These are phyloP conservation scores for Pythium myriotylum DNA, from an alignment of 352 stramenopile genomes.

Conservation along the genomic window DNA sequence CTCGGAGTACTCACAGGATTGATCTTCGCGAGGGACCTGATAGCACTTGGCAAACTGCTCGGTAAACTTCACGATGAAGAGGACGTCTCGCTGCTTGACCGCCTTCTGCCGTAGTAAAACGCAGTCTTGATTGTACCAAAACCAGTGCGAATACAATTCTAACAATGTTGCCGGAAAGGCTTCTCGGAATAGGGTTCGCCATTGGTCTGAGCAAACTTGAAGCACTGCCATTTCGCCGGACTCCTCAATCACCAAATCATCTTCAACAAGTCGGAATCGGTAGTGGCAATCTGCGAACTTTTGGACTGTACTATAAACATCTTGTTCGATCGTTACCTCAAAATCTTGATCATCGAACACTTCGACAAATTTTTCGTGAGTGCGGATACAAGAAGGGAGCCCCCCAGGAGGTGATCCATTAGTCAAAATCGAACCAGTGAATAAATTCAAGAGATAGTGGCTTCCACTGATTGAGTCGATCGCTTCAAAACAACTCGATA, in stretches of 20 bases:
- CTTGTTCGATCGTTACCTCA: constrained; percentile 40
- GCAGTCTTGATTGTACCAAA: constrained; percentile 45
- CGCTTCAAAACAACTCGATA: no score
- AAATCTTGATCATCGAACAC: constrained; percentile 58
- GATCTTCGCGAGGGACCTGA: no score
- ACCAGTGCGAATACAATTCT: constrained; percentile 51
- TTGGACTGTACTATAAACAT: constrained; percentile 33
- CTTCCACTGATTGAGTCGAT: no score
- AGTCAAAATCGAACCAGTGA: constrained; percentile 35
- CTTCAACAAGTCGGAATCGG: constrained; percentile 31
- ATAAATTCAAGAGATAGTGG: no score
- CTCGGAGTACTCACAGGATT: no score
- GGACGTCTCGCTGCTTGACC: no score
- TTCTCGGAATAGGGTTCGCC: constrained; percentile 26
- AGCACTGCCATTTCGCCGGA: constrained; percentile 23
- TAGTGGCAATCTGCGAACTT: constrained; percentile 36
- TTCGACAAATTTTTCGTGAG: constrained; percentile 28
- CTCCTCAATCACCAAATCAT: constrained; percentile 43
- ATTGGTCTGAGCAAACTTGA: constrained; percentile 36
- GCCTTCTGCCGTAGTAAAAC: constrained; percentile 36
- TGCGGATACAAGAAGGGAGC: constrained; percentile 38
- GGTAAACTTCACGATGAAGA: no score
- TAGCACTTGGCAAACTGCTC: no score
- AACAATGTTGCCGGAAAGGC: constrained; percentile 32
- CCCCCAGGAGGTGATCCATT: constrained; percentile 45